Percentiles rank a stretch among this genome's conserved stretches.
phyloP scores from a whole-genome alignment of 148 eudicot species.

The Vaccinium darrowii region DNA sequence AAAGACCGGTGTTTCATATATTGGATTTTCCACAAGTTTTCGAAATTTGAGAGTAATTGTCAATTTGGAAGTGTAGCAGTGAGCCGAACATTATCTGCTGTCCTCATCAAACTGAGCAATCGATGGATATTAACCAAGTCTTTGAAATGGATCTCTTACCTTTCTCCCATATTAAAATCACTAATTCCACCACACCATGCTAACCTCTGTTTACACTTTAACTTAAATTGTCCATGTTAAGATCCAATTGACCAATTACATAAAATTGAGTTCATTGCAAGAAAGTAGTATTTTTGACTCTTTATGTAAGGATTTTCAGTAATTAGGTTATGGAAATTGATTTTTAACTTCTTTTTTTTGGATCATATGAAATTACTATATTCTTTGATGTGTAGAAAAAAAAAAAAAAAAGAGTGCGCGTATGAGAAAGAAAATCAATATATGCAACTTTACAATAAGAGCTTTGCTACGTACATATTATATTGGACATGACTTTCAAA shows the following conservation, averaged over 20 bases:
- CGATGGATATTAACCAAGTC: neutral
- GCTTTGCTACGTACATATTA: no score
- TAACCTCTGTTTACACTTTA: neutral
- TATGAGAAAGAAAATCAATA: no score
- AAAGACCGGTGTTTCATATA: no score
- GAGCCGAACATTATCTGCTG: neutral
- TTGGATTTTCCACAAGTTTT: neutral
- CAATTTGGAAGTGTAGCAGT: neutral
- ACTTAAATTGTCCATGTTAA: neutral
- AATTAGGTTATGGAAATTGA: neutral
- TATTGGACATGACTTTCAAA: no score
- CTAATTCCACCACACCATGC: neutral
- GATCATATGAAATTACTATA: neutral
- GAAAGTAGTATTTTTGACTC: neutral
- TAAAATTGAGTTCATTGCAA: neutral
- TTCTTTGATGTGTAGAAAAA: neutral
- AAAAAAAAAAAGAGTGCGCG: neutral
- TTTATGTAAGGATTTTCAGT: neutral
- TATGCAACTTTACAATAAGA: no score
- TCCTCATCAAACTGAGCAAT: neutral
- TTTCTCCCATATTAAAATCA: neutral
- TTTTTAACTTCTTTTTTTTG: neutral
- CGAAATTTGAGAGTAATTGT: neutral
- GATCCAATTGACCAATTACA: neutral
- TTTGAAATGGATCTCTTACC: neutral